Conservation (phyloP, 495 filamentous ascomycete species). For the Xylaria flabelliformis region DNA sequence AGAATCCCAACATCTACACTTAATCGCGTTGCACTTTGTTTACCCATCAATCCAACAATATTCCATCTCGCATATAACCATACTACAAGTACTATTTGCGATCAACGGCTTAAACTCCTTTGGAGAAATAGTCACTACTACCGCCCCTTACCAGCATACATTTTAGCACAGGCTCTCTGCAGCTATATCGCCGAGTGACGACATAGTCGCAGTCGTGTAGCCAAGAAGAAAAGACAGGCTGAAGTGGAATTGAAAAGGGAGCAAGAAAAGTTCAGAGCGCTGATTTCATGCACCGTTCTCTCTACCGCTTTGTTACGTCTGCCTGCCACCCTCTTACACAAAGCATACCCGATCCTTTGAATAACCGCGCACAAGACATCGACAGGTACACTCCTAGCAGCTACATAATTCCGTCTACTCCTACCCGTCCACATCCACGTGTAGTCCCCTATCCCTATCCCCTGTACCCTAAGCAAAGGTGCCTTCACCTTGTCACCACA, state of each 20-base stretch:
- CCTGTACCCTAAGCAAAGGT: background rate
- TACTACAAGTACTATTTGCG: background rate
- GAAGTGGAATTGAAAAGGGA: background rate
- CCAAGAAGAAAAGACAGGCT: background rate
- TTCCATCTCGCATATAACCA: constrained; percentile 8
- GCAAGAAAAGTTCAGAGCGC: background rate
- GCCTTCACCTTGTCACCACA: background rate
- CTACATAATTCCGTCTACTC: background rate
- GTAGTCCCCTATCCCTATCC: background rate
- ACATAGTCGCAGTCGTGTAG: constrained; percentile 24
- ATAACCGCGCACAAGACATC: background rate
- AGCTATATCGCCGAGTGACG: constrained; percentile 27
- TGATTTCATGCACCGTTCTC: constrained; percentile 8
- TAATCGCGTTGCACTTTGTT: background rate
- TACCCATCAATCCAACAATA: background rate
- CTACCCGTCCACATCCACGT: background rate
- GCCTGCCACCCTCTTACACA: constrained; percentile 1
- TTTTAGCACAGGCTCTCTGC: background rate
- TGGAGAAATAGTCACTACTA: background rate
- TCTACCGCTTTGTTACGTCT: constrained; percentile 15
- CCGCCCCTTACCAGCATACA: background rate
- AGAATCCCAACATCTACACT: background rate
- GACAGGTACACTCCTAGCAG: background rate
- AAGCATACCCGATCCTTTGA: background rate
- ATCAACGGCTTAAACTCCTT: background rate